phyloP scores from a whole-genome alignment of 768 basidiomycete species.

The Kwoniella botswanensis region DNA sequence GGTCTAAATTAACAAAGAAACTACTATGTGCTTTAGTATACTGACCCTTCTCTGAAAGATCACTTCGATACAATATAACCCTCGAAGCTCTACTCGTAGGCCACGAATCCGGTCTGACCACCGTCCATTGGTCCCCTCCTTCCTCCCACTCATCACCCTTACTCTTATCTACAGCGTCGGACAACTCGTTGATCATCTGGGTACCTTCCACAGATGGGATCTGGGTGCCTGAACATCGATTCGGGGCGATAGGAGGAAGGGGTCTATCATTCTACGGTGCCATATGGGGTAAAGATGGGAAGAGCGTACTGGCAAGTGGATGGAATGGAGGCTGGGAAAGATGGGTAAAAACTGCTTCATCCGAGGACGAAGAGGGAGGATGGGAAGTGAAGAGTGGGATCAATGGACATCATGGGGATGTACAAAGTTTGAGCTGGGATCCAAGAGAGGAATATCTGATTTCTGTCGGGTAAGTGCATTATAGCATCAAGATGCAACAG shows the following conservation, averaged over 20 bases:
- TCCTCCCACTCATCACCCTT: slow-evolving; percentile 50
- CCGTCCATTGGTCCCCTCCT: slow-evolving; percentile 76
- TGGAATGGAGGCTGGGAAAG: slow-evolving; percentile 95
- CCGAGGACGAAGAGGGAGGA: slow-evolving; percentile 54
- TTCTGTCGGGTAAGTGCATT: slow-evolving; percentile 79
- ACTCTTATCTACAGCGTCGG: slow-evolving; percentile 89
- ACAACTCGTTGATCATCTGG: slow-evolving; percentile 96
- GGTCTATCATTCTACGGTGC: slow-evolving; percentile 92
- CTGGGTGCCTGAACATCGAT: slow-evolving; percentile 89
- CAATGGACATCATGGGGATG: slow-evolving; percentile 80
- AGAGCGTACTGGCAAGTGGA: slow-evolving; percentile 79
- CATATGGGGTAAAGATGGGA: slow-evolving; percentile 71
- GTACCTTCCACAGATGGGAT: slow-evolving; percentile 71
- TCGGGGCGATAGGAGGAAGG: slow-evolving; percentile 88
- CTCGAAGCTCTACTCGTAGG: slow-evolving; percentile 94
- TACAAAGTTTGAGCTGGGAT: slow-evolving; percentile 84
- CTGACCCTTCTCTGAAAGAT: slow-evolving; percentile 51
- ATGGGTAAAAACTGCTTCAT: slow-evolving; percentile 63
- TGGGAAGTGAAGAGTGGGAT: slow-evolving; percentile 83
- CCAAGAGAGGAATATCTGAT: slow-evolving; percentile 82
- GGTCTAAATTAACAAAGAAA: not conserved
- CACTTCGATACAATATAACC: slow-evolving; percentile 70
- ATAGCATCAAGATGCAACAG: no score
- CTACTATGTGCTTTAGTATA: not conserved
- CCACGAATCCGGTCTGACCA: slow-evolving; percentile 93